phyloP scores from a whole-genome alignment of 2,329 filamentous ascomycete species.

The Fusarium azukiicola region DNA sequence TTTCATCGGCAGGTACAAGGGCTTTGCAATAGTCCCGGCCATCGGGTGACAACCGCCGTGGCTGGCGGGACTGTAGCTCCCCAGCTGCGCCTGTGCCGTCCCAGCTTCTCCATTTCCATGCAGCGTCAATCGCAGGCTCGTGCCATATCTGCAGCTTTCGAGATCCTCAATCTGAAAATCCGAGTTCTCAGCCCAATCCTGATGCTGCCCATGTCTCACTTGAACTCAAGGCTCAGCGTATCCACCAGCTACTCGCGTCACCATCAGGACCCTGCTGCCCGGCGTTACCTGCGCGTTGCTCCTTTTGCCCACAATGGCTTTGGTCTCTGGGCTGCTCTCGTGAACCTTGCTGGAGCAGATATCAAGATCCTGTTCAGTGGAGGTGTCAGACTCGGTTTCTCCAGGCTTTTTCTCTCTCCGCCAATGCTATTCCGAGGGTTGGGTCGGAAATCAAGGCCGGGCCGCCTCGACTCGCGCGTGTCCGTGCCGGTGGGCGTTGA shows the following conservation, averaged over 20 bases:
- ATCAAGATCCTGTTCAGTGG: not conserved
- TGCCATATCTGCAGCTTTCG: conserved; percentile 1
- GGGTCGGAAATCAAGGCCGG: not conserved
- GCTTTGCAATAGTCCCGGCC: not conserved
- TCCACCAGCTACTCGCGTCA: not conserved
- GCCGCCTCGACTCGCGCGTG: not conserved
- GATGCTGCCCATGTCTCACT: not conserved
- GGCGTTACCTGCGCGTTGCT: not conserved
- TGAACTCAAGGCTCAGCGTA: not conserved
- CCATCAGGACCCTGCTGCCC: not conserved
- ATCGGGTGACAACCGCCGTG: not conserved
- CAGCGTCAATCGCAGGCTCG: not conserved
- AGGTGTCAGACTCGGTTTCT: not conserved
- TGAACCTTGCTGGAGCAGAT: not conserved
- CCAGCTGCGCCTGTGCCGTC: not conserved
- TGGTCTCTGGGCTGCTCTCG: not conserved
- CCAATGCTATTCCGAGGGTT: not conserved
- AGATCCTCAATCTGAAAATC: not conserved
- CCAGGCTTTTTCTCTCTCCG: not conserved
- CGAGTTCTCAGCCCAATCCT: not conserved
- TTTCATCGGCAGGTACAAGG: not conserved
- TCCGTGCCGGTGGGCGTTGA: too few relatives aligned
- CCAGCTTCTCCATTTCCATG: not conserved
- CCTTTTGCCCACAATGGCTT: not conserved
- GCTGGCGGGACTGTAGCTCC: not conserved